Base-by-base conservation (phyloP, 768 basidiomycete species). In the Phallus indusiatus region DNA sequence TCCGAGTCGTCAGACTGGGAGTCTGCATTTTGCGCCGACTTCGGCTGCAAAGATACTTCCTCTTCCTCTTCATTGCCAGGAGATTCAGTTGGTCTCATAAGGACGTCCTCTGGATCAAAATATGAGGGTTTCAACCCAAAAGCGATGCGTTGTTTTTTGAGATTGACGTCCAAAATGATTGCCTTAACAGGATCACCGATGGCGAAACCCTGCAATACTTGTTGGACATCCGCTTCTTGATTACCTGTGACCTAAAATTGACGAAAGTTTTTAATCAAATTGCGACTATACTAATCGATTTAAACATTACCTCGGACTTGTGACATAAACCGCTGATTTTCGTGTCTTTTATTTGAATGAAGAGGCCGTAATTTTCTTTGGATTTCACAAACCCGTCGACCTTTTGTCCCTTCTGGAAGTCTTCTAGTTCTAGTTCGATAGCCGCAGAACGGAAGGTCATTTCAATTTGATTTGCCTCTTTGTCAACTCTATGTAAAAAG, bases 301-400 rank as follows among this genome's bases (percentile, higher is more conserved):
- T 28, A 35, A 1, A 42, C 68, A 77, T 55, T 65, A 87, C 92
- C 79, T 98, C 81, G 10, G 91, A 90, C 71, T 93, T 94, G 70
- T 98, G 95, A 70, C 95, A 99, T 11, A 99, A 77, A 5, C 95
- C 95, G 61, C 80, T 84, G 53, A 97, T 75, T 67, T 86, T 88
- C 0, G 90, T 86, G 17, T 81, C 86, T n/a, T 88, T 81, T 37
- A 98, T 86, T 67, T 85, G 82, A 59, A 99, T 82, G 73, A 98
- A 97, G n/a, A 96, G 76, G 14, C 95, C 95, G 63, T 91, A 98
- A 47, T 82, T 79, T 70, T 94, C 91, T 11, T 94, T 77, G 62
- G 80, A 84, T 70, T 88, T 92, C 59, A 98, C 81, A 22, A 76
- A 74, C 5, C 89, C 92, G 36, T 81, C 77, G 34, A 96, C 78